Conservation (phyloP, 495 filamentous ascomycete species). For the Tuber brumale region DNA sequence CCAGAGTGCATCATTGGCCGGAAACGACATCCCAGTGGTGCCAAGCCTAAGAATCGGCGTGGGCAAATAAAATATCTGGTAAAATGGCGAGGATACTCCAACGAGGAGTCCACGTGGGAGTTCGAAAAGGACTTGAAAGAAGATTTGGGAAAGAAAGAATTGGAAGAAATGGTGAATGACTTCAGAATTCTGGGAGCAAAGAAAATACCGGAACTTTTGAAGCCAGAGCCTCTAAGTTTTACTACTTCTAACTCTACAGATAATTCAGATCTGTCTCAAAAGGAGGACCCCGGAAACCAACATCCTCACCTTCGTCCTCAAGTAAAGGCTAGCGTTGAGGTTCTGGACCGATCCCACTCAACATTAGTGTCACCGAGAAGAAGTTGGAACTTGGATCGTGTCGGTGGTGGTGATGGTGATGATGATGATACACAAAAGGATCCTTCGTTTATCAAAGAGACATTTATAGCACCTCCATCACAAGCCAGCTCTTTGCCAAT, state of each 20-base stretch:
- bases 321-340: background rate
- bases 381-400: background rate
- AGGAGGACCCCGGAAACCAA: background rate
- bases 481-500: background rate
- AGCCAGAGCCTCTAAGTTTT: background rate
- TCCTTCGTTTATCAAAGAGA: background rate
- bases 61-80: constrained; percentile 25
- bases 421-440: background rate
- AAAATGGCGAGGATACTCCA: constrained; percentile 29
- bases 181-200: background rate
- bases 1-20: constrained; percentile 29
- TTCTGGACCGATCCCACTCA: background rate
- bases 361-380: background rate
- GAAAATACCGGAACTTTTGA: background rate
- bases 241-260: background rate
- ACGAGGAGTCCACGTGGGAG: constrained; percentile 35
- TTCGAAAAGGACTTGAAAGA: constrained; percentile 10
- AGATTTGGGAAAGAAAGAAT: constrained; percentile 21
- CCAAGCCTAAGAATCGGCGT: constrained; percentile 20
- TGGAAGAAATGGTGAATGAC: constrained; percentile 26
- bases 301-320: background rate
- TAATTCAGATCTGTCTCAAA: background rate
- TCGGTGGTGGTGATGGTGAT: background rate
- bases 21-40: constrained; percentile 7
- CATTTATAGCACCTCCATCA: background rate